These are phyloP conservation scores for Lactarius tabidus DNA, from an alignment of 768 basidiomycete species.

Conservation along the genomic window DNA sequence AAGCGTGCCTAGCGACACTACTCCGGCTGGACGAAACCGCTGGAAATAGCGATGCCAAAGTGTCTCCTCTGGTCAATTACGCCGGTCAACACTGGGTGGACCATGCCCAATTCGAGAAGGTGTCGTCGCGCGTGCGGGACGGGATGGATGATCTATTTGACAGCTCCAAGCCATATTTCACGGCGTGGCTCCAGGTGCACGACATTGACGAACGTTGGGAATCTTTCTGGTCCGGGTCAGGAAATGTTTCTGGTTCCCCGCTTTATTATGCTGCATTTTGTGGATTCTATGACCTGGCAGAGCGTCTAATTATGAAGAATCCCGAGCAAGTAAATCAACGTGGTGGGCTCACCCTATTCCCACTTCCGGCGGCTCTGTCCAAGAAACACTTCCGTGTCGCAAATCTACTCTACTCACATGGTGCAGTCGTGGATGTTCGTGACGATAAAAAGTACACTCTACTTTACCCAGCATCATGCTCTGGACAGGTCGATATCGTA, in stretches of 20 bases:
- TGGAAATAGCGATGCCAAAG: not conserved
- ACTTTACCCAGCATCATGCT: accelerated
- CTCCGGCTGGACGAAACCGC: not conserved
- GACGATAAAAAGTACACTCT: not conserved
- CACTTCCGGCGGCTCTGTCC: not conserved
- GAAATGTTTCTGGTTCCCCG: not conserved
- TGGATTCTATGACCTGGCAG: not conserved
- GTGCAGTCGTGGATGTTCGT: not conserved
- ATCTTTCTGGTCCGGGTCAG: not conserved
- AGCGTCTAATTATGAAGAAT: not conserved
- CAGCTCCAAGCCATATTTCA: no score
- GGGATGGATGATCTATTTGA: no score
- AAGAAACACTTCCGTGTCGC: not conserved
- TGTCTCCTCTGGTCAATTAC: not conserved
- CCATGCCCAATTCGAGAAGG: no score
- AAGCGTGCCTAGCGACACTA: not conserved
- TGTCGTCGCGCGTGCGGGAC: no score
- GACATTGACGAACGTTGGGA: not conserved
- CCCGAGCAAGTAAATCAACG: not conserved
- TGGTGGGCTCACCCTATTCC: not conserved
- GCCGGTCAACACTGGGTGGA: no score
- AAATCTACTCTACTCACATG: not conserved
- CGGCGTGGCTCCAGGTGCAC: no score
- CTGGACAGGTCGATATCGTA: not conserved
- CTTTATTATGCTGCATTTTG: not conserved